phyloP scores from a whole-genome alignment of 164 flowering plant genomes.

The Tinospora cordifolia region DNA sequence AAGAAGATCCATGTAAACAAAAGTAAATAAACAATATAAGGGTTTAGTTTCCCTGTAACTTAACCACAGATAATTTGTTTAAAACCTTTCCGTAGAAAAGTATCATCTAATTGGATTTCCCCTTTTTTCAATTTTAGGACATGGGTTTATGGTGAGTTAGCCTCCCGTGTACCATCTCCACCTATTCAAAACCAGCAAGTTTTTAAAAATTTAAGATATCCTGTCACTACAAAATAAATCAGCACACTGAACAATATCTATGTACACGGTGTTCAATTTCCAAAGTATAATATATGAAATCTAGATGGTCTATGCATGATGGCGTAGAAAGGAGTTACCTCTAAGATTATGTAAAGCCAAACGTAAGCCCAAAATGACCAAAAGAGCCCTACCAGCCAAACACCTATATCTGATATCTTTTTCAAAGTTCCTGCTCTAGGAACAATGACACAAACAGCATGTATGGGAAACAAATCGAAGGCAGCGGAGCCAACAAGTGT shows the following conservation, averaged over 20 bases:
- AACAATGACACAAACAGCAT: slow-evolving; percentile 92
- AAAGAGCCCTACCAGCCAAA: slow-evolving; percentile 89
- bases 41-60: too few relatives aligned
- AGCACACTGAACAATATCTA: not conserved
- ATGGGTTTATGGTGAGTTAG: not conserved
- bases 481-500: slow-evolving; percentile 98
- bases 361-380: slow-evolving; percentile 98
- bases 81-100: too few relatives aligned
- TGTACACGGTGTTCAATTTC: not conserved
- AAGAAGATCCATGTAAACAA: too few relatives aligned
- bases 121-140: too few relatives aligned
- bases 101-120: too few relatives aligned
- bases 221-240: not conserved
- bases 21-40: too few relatives aligned
- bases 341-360: slow-evolving; percentile 83
- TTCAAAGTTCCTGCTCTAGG: slow-evolving; percentile 82
- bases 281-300: not conserved
- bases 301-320: not conserved
- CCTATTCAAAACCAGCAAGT: too few relatives aligned
- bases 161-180: not conserved
- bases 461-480: slow-evolving; percentile 92
- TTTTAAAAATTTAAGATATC: too few relatives aligned
- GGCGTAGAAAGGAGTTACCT: slow-evolving; percentile 39
- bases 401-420: slow-evolving; percentile 87
- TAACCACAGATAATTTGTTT: too few relatives aligned